A percentile compares a stretch with the other conserved stretches of the same genome.
Conservation (phyloP, 176 grass and related monocot species). For the Dactylis glomerata region DNA sequence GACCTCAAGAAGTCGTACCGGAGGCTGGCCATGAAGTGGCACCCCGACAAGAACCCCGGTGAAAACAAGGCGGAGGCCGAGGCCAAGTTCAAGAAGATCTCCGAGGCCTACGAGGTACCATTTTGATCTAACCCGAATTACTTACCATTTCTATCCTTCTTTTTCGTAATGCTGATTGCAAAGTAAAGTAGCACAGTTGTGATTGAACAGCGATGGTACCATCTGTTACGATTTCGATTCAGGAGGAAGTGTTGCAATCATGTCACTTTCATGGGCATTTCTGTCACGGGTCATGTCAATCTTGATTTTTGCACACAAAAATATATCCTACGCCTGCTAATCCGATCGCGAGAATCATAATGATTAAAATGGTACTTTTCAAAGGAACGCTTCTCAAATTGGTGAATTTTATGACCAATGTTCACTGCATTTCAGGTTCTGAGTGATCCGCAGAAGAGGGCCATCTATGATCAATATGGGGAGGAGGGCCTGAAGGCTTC, state of each 20-base stretch:
- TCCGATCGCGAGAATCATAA: not conserved
- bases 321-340: not conserved
- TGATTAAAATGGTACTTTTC: not conserved
- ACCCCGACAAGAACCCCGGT: constrained; percentile 83
- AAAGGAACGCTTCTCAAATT: not conserved
- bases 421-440: constrained; percentile 57
- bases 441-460: constrained; percentile 79
- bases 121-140: not conserved
- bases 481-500: constrained; percentile 75
- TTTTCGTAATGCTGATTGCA: not conserved
- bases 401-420: not conserved
- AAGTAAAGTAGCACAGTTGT: not conserved
- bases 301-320: not conserved
- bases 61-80: constrained; percentile 70
- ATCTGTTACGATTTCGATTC: not conserved
- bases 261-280: not conserved
- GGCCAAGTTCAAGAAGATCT: constrained; percentile 93
- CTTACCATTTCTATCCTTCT: not conserved
- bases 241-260: not conserved
- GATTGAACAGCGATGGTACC: not conserved
- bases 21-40: constrained; percentile 81
- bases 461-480: constrained; percentile 79
- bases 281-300: not conserved
- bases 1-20: constrained; percentile 84
- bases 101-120: constrained; percentile 87